Percentiles rank a stretch among this genome's conserved stretches.
phyloP scores from a whole-genome alignment of 2,329 filamentous ascomycete species.

The Phaeophleospora eucalypticola region DNA sequence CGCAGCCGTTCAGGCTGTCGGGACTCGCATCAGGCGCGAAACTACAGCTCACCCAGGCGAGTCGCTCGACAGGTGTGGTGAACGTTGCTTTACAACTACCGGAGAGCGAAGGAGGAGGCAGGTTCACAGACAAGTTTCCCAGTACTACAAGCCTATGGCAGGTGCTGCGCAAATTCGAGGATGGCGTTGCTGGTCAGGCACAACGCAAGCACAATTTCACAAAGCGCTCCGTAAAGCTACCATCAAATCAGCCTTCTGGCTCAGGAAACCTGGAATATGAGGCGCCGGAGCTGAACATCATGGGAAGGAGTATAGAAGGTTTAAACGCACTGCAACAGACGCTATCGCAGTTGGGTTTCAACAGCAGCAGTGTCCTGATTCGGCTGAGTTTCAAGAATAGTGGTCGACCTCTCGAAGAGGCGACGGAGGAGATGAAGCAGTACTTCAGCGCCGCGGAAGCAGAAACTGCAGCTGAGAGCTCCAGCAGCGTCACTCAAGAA shows the following conservation, averaged over 20 bases:
- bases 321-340: conserved; percentile 87
- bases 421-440: conserved; percentile 73
- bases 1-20: conserved; percentile 75
- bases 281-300: conserved; percentile 75
- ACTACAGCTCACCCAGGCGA: conserved; percentile 83
- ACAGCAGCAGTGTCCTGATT: conserved; percentile 75
- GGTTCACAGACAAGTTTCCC: conserved; percentile 78
- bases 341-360: conserved; percentile 79
- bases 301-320: conserved; percentile 71
- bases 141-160: conserved; percentile 88
- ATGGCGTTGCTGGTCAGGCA: conserved; percentile 55
- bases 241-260: conserved; percentile 55
- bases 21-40: conserved; percentile 82
- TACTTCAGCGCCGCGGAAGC: conserved; percentile 59
- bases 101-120: conserved; percentile 61
- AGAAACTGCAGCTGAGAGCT: conserved; percentile 16
- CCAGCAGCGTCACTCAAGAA: conserved; percentile 13
- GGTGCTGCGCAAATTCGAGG: conserved; percentile 84
- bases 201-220: conserved; percentile 68
- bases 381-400: conserved; percentile 73
- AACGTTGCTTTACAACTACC: conserved; percentile 86
- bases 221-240: conserved; percentile 68
- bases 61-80: conserved; percentile 78
- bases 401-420: conserved; percentile 74
- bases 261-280: conserved; percentile 80